A percentile compares a stretch with the other conserved stretches of the same genome.
Conservation (phyloP, 2,329 filamentous ascomycete genomes). For the Zymoseptoria ardabiliae region DNA sequence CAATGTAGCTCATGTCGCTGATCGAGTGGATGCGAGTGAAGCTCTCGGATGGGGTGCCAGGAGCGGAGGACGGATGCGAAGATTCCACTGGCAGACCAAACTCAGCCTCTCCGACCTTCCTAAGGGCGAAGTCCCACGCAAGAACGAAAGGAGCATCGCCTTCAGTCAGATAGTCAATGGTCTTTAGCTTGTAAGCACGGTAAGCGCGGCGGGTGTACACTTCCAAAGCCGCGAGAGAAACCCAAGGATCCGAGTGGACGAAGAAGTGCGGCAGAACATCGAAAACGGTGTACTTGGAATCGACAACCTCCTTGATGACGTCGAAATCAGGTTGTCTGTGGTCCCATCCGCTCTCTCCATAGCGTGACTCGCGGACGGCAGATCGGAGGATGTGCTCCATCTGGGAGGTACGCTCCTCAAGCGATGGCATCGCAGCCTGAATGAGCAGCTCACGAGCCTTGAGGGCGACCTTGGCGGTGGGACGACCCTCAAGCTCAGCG, state of each 20-base stretch:
- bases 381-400: constrained; percentile 98
- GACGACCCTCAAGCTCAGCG: constrained; percentile 80
- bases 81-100: constrained; percentile 76
- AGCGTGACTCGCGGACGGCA: constrained; percentile 91
- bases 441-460: constrained; percentile 97
- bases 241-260: constrained; percentile 86
- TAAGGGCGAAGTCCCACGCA: constrained; percentile 91
- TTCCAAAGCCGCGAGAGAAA: constrained; percentile 85
- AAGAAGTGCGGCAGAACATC: constrained; percentile 96
- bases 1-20: constrained; percentile 89
- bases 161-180: constrained; percentile 78
- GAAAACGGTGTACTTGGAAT: constrained; percentile 97
- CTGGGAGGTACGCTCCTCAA: constrained; percentile 89
- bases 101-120: constrained; percentile 87
- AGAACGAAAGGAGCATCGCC: constrained; percentile 69
- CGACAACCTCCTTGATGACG: constrained; percentile 92
- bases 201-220: constrained; percentile 96
- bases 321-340: constrained; percentile 87
- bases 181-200: constrained; percentile 86
- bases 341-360: constrained; percentile 94
- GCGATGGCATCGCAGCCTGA: constrained; percentile 88
- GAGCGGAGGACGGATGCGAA: constrained; percentile 62
- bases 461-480: constrained; percentile 87
- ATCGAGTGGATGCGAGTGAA: constrained; percentile 89
- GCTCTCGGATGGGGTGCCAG: constrained; percentile 53